Percentiles rank a stretch among this genome's conserved stretches.
phyloP scores from a whole-genome alignment of 2,329 filamentous ascomycete genomes.

The Hymenoscyphus repandus region DNA sequence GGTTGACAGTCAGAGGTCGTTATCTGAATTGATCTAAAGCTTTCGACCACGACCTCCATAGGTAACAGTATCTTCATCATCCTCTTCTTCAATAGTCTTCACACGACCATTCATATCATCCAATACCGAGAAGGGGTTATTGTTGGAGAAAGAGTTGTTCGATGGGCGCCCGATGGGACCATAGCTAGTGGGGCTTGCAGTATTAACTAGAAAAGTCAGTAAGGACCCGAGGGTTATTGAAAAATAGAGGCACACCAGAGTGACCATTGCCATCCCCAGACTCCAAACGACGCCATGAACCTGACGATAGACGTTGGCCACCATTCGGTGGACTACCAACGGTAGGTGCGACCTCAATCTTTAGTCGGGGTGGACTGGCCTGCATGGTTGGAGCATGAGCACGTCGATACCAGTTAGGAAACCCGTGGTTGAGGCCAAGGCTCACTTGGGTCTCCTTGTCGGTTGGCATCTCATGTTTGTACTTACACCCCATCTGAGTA shows the following conservation, averaged over 20 bases:
- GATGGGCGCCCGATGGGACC: too few species aligned
- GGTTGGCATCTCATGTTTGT: conserved; percentile 83
- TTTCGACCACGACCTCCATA: background rate
- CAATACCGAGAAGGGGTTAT: too few species aligned
- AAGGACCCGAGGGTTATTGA: too few species aligned
- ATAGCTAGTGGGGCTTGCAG: too few species aligned
- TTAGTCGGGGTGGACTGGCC: background rate
- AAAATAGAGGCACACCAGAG: background rate
- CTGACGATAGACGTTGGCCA: background rate
- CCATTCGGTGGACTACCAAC: background rate
- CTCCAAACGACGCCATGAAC: conserved; percentile 9
- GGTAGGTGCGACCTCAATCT: background rate
- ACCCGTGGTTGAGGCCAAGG: conserved; percentile 65
- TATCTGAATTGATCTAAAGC: too few species aligned
- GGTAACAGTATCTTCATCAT: background rate
- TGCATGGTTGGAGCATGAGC: conserved; percentile 2
- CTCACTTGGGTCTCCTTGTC: conserved; percentile 59
- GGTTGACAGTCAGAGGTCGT: too few species aligned
- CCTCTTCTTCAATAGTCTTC: conserved; percentile 1
- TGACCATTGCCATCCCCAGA: background rate
- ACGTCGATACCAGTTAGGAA: conserved; percentile 48
- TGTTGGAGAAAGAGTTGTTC: too few species aligned
- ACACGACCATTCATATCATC: background rate
- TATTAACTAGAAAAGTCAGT: too few species aligned
- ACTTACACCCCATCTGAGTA: conserved; percentile 79